A percentile compares a stretch with the other conserved stretches of the same genome.
phyloP scores from a whole-genome alignment of 2,329 filamentous ascomycete species.

The Fusarium sp. region DNA sequence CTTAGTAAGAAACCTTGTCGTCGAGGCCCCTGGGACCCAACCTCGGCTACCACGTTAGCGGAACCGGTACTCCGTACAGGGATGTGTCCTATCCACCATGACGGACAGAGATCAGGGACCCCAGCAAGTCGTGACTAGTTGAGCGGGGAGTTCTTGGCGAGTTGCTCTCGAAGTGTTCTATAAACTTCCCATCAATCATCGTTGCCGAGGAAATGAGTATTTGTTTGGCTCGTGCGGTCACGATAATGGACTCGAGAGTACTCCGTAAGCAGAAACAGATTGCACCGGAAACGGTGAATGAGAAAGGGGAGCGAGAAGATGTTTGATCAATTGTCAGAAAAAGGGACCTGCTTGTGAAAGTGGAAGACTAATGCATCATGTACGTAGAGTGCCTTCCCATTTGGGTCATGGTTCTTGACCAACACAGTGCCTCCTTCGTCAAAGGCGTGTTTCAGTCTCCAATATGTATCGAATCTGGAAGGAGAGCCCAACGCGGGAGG shows the following conservation, averaged over 20 bases:
- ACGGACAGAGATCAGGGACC: conserved; percentile 36
- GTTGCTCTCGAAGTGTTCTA: conserved; percentile 13
- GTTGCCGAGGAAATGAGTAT: conserved; percentile 15
- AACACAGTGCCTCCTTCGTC: conserved; percentile 19
- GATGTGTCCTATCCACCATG: conserved; percentile 33
- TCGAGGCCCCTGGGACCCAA: conserved; percentile 28
- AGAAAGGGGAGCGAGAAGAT: not conserved
- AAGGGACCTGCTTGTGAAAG: not conserved
- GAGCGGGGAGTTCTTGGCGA: conserved; percentile 37
- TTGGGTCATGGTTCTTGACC: conserved; percentile 27
- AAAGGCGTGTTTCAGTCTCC: conserved; percentile 44
- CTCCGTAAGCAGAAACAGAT: not conserved
- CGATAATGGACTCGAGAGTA: not conserved
- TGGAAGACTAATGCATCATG: conserved; percentile 28
- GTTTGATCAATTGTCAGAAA: not conserved
- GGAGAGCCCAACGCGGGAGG: conserved; percentile 18
- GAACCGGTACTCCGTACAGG: conserved; percentile 19
- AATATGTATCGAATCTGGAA: conserved; percentile 36
- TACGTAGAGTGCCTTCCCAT: conserved; percentile 17
- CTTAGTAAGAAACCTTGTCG: conserved; percentile 18
- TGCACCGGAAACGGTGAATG: not conserved
- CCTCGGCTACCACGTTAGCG: conserved; percentile 38
- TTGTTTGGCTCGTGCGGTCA: conserved; percentile 32
- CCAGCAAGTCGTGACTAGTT: conserved; percentile 24
- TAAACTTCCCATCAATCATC: conserved; percentile 43